Evolutionary conservation across 176 grass and related monocot genomes (phyloP), one percentile per base, ranked within the genome.

Genomic region (Chloris gayana): DNA sequence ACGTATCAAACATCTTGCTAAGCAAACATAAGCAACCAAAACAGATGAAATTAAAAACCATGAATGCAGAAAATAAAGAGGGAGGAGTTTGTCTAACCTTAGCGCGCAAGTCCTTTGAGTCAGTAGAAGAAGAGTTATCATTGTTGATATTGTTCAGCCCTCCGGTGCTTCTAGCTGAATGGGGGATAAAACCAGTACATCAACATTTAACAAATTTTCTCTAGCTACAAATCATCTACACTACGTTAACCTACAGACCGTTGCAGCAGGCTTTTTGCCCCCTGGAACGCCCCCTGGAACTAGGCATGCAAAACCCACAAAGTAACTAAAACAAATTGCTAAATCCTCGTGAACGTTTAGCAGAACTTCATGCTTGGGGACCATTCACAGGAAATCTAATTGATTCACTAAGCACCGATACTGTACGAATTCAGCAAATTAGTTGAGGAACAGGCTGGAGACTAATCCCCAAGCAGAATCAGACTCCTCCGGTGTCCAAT

Each of bases 21-120:
- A 41, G 34, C 34, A 39, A 47, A 78, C 9, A 82, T 27, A 66
- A 61, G 30, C 21, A 75, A 73, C 3, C 1, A 51, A 18, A 60
- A 24, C 33, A 71, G 0, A 59, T 33, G 18, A 14, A 34, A 76
- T 57, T 27, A 21, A 59, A 5, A 9, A 74, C 22, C 25, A 66
- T 26, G 38, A 44, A 34, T 8, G 2, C 30, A 31, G 18, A 31
- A 4, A 38, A 31, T 75, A 54, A 41, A 81, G 17, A 68, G 32
- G 19, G 27, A 67, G 10, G 7, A 17, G 26, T 35, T 27, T 37
- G 30, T 14, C 49, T 76, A 87, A 93, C 95, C 95, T 95, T 98
- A 26, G 89, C 92, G 24, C 92, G 83, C 64, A 98, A 72, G 50
- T 95, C 89, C 65, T 91, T 95, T 32, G 95, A 84, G 73, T 95